These are phyloP conservation scores for Phytophthora pseudosyringae DNA, from an alignment of 352 stramenopile species.

Conservation along the genomic window DNA sequence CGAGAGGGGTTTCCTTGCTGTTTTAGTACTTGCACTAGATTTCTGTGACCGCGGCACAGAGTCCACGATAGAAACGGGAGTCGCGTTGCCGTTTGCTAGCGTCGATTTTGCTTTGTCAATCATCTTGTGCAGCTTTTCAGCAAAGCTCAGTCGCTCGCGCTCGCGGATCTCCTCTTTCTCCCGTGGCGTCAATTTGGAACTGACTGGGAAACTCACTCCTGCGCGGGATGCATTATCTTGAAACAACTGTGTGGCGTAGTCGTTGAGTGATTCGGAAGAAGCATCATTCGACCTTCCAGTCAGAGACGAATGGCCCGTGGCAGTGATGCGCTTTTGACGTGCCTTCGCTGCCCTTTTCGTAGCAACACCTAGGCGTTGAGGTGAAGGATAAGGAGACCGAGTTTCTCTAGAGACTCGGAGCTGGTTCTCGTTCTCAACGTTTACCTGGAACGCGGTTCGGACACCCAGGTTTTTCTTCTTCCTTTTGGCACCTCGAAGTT, in stretches of 20 bases:
- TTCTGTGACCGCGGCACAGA: constrained; percentile 13
- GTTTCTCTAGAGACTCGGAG: constrained; percentile 45
- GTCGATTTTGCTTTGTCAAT: constrained; percentile 85
- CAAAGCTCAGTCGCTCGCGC: constrained; percentile 75
- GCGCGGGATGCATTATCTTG: constrained; percentile 40
- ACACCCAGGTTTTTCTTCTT: constrained; percentile 40
- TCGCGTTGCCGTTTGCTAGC: constrained; percentile 44
- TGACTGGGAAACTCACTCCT: constrained; percentile 6
- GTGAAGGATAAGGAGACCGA: constrained; percentile 36
- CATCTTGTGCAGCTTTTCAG: constrained; percentile 89
- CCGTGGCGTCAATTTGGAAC: constrained; percentile 25
- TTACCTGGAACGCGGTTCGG: constrained; percentile 45
- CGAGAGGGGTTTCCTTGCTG: constrained; percentile 12
- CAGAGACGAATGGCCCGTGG: constrained; percentile 3
- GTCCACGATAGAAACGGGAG: constrained; percentile 3
- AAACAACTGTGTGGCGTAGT: constrained; percentile 75
- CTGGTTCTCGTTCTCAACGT: constrained; percentile 50
- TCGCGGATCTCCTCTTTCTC: constrained; percentile 56
- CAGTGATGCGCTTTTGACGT: constrained; percentile 31
- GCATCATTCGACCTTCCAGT: constrained; percentile 17
- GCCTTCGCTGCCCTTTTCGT: constrained; percentile 37
- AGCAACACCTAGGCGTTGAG: constrained; percentile 29
- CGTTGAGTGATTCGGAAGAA: constrained; percentile 67
- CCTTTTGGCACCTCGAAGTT: constrained; percentile 28
- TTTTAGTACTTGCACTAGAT: constrained; percentile 9